These are phyloP conservation scores for Phytophthora sansomeana DNA, from an alignment of 352 stramenopile species.

Conservation along the genomic window DNA sequence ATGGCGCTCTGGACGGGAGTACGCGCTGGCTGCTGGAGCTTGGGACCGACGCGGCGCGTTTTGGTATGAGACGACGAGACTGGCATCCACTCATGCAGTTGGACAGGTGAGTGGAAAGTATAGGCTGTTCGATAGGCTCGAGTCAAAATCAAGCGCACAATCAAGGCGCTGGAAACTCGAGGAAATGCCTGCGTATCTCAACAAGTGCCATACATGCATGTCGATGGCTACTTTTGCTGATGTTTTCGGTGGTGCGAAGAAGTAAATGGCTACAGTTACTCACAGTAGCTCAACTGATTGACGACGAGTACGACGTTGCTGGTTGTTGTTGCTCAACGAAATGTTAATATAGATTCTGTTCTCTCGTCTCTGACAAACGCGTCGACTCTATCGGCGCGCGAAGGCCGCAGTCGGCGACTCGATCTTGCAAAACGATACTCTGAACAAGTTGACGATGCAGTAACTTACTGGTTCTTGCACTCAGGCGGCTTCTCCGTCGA, in stretches of 20 bases:
- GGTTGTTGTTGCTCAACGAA: slow-evolving; percentile 8
- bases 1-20: slow-evolving; percentile 15
- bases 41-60: slow-evolving; percentile 9
- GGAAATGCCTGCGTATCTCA: slow-evolving; percentile 12
- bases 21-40: background rate
- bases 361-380: slow-evolving; percentile 20
- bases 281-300: background rate
- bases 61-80: slow-evolving; percentile 22
- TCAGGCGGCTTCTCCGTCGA: slow-evolving; percentile 88
- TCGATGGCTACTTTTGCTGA: no score
- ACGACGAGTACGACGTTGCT: background rate
- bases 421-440: slow-evolving; percentile 35
- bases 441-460: slow-evolving; percentile 26
- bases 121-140: background rate
- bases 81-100: slow-evolving; percentile 4
- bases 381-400: slow-evolving; percentile 23
- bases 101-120: slow-evolving; percentile 2
- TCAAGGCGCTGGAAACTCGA: slow-evolving; percentile 1
- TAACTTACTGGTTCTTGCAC: slow-evolving; percentile 91
- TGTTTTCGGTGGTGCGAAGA: background rate
- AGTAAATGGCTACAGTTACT: slow-evolving; percentile 8
- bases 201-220: no score
- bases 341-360: slow-evolving; percentile 36
- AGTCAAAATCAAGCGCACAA: slow-evolving; percentile 5
- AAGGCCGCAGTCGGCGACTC: slow-evolving; percentile 12